Conservation (phyloP, 345 rosid genomes). For the Sonneratia caseolaris region DNA sequence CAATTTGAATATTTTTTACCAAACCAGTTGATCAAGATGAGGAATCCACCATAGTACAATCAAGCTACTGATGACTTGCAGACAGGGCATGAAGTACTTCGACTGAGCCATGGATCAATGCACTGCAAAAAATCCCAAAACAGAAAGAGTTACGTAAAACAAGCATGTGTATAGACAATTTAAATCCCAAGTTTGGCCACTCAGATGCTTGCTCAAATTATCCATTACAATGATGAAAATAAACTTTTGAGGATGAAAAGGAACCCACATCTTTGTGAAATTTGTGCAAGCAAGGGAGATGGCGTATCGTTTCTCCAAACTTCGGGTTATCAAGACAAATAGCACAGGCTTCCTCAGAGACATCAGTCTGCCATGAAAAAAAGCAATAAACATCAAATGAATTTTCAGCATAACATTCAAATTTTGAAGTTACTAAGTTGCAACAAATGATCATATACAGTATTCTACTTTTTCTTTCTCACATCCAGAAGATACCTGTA, state of each 20-base stretch:
- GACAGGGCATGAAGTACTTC: constrained; percentile 74
- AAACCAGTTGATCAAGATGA: constrained; percentile 2
- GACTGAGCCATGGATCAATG: constrained; percentile 87
- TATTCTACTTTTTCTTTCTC: not conserved
- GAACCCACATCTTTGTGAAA: constrained; percentile 78
- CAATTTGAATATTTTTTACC: not conserved
- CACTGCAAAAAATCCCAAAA: constrained; percentile 44
- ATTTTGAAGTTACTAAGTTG: not conserved
- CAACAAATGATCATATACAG: not conserved
- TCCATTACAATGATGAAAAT: not conserved
- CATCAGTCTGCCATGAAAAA: constrained; percentile 37
- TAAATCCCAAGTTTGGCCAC: not conserved
- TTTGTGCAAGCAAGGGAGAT: constrained; percentile 96
- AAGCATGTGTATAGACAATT: not conserved
- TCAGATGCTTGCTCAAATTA: not conserved
- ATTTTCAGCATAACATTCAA: not conserved
- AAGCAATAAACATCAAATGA: constrained; percentile 1
- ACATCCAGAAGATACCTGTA: constrained; percentile 29
- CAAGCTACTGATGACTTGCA: constrained; percentile 73
- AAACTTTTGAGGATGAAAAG: not conserved
- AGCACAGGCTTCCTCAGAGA: constrained; percentile 63
- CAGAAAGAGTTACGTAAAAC: constrained; percentile 2
- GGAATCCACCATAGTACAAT: constrained; percentile 2
- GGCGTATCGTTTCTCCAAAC: constrained; percentile 72
- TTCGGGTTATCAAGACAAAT: constrained; percentile 76